Evolutionary conservation across 768 basidiomycete species (phyloP).

Genomic region (Lactarius tabidus): DNA sequence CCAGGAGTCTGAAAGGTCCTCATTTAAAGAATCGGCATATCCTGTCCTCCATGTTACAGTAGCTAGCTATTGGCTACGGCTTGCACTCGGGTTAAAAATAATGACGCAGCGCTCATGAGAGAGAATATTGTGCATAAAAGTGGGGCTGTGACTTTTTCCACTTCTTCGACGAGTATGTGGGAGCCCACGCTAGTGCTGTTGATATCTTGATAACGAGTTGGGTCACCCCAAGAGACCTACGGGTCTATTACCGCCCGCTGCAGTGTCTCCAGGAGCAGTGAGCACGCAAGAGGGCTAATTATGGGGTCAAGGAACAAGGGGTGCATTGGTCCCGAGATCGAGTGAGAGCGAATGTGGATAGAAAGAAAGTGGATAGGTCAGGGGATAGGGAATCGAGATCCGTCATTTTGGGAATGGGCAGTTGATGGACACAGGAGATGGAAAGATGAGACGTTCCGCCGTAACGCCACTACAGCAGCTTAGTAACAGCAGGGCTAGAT

Average conservation of each 20-base stretch:
- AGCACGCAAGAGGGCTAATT: background rate
- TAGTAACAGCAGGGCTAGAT: background rate
- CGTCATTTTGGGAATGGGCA: background rate
- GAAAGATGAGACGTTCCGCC: background rate
- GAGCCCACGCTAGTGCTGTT: too few relatives aligned
- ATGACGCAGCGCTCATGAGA: background rate
- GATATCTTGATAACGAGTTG: background rate
- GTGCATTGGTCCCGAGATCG: background rate
- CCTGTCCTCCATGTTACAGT: too few relatives aligned
- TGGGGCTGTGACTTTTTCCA: background rate
- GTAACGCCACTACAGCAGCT: background rate
- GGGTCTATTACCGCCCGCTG: too few relatives aligned
- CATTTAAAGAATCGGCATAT: too few relatives aligned
- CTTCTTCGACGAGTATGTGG: background rate
- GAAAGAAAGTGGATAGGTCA: background rate
- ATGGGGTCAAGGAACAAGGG: background rate
- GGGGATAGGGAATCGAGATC: background rate
- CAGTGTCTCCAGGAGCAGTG: background rate
- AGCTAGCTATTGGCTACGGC: background rate
- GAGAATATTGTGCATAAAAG: background rate
- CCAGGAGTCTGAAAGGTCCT: too few relatives aligned
- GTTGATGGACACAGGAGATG: background rate
- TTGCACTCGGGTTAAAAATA: too few relatives aligned
- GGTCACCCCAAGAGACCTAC: background rate
- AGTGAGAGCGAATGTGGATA: background rate